Evolutionary conservation across 2,329 filamentous ascomycete species (phyloP).

Genomic region (Ceratocystis alfenasii): DNA sequence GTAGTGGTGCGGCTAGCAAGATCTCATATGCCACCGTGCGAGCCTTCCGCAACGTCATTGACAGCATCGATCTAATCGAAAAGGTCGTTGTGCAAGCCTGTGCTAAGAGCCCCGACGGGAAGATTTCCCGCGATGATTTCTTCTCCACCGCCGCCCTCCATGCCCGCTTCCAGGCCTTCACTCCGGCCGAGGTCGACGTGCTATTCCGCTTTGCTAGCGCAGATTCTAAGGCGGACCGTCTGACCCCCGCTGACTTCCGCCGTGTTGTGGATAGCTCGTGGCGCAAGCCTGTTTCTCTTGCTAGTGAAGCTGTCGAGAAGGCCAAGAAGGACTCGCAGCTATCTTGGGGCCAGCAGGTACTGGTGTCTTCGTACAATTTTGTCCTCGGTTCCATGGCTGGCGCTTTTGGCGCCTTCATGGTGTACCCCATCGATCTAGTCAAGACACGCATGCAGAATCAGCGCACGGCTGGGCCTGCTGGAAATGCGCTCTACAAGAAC

Average conservation of each 20-base stretch:
- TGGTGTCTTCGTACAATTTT: conserved; percentile 84
- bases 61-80: conserved; percentile 96
- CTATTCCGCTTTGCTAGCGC: conserved; percentile 96
- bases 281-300: conserved; percentile 48
- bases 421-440: conserved; percentile 96
- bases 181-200: conserved; percentile 97
- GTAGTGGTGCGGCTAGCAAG: conserved; percentile 63
- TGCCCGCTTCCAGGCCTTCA: conserved; percentile 90
- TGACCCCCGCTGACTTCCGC: conserved; percentile 73
- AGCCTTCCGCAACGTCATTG: conserved; percentile 95
- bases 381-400: conserved; percentile 77
- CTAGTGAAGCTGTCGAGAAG: conserved; percentile 15
- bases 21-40: conserved; percentile 96
- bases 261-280: conserved; percentile 92
- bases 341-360: conserved; percentile 24
- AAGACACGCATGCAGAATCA: conserved; percentile 99
- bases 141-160: conserved; percentile 83
- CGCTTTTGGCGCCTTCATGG: conserved; percentile 98
- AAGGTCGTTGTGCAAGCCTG: conserved; percentile 82
- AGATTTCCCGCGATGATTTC: conserved; percentile 89
- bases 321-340: conserved; percentile 31
- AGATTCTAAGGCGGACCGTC: conserved; percentile 60
- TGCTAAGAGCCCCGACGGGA: conserved; percentile 70
- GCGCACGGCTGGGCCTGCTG: conserved; percentile 59
- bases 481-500: conserved; percentile 89